Evolutionary conservation across 306 rosid genomes (phyloP), one percentile per base, ranked within the genome.

Genomic region (Vachellia collinsii): DNA sequence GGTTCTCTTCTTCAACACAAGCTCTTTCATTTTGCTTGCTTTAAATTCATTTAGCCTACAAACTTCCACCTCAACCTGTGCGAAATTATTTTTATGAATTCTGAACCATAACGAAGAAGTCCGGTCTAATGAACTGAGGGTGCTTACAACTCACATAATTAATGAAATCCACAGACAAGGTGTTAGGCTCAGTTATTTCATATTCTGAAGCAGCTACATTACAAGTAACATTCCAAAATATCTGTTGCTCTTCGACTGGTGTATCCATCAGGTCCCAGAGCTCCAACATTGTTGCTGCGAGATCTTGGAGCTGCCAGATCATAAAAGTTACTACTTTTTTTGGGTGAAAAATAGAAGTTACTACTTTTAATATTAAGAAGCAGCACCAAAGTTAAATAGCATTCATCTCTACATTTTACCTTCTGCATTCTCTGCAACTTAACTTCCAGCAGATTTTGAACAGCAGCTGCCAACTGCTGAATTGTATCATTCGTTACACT

Each of bases 261-360:
- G 99, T 95, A 87, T 95, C 99, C 99, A 95, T 95, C 85, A 95
- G 84, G 83, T 95, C 84, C 99, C 99, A 95, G 54, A 95, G 93
- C 83, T 95, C 98, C 82, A 95, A 80, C 97, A 95, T 83, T 69
- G 97, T 86, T 75, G 89, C 79, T 77, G 93, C 98, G 62, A 95
- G 91, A 93, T 95, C 99, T 95, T 95, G 99, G 79, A 95, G 93
- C 99, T 95, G 90, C 86, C 82, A 80, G 62, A 81, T 72, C 77
- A 76, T 64, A 70, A 19, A 75, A 75, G 39, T 73, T 39, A 87
- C 34, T 29, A 29, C 34, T 29, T 29, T 29, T 29, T 29, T 29
- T n/a, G n/a, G 34, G 34, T 0, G 34, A 29, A 29, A 29, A 29
- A 29, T 29, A 29, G 34, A 29, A 29, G 34, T 29, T 29, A 29